Conservation (phyloP, 345 rosid genomes). For the Hibiscus tridactylites region DNA sequence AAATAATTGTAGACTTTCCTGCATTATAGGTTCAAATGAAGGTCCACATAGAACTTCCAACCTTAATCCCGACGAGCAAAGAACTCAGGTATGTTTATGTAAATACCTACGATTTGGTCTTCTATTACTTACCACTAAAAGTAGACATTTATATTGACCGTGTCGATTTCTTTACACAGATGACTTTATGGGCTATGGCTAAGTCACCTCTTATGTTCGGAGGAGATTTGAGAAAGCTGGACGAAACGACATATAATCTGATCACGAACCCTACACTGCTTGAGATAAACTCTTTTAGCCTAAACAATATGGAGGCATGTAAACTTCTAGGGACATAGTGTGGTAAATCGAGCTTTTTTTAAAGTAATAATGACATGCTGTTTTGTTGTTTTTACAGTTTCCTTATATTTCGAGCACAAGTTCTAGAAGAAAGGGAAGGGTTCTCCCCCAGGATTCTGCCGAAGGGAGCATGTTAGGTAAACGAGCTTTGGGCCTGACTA, state of each 20-base stretch:
- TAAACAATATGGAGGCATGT: slow-evolving; percentile 69
- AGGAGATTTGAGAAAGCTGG: slow-evolving; percentile 75
- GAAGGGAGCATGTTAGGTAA: slow-evolving; percentile 17
- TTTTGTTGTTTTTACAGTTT: slow-evolving; percentile 37
- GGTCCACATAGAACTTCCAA: slow-evolving; percentile 75
- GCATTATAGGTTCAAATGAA: slow-evolving; percentile 42
- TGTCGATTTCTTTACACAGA: slow-evolving; percentile 31
- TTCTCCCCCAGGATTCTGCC: slow-evolving; percentile 5
- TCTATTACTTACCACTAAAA: not conserved
- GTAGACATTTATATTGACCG: slow-evolving; percentile 1
- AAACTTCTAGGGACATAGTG: slow-evolving; percentile 3
- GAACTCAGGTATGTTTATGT: slow-evolving; percentile 52
- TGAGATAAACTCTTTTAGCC: slow-evolving; percentile 62
- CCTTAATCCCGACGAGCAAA: slow-evolving; percentile 58
- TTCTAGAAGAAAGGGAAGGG: slow-evolving; percentile 6
- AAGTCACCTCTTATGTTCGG: slow-evolving; percentile 95
- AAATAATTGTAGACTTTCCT: slow-evolving; percentile 13
- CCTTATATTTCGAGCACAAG: slow-evolving; percentile 32
- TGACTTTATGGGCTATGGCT: slow-evolving; percentile 90
- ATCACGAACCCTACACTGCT: slow-evolving; percentile 68
- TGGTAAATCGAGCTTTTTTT: slow-evolving; percentile 3
- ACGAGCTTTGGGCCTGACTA: slow-evolving; percentile 48
- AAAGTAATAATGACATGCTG: not conserved
- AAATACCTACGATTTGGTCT: not conserved
- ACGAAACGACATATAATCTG: slow-evolving; percentile 44